Evolutionary conservation across 129 eudicot genomes (phyloP), one percentile per base, ranked within the genome.

Genomic region (Lonicera japonica): DNA sequence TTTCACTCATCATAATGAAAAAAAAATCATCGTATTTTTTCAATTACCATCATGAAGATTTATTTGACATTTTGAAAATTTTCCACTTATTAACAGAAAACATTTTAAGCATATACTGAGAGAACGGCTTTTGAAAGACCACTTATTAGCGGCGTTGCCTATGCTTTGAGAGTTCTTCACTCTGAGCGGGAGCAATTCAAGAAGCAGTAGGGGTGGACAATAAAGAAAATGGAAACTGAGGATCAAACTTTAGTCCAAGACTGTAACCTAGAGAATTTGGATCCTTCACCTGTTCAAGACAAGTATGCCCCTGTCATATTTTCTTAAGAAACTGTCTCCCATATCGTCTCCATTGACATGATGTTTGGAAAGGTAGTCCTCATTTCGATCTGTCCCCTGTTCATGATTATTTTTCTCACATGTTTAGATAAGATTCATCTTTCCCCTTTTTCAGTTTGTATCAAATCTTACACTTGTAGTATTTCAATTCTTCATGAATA

Each of bases 221-320:
- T 92, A 65, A 92, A 79, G 78, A 92, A 74, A 83, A 92, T 92
- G 99, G 95, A 82, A 36, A 73, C 70, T 2, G 96, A 79, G 58
- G 95, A 92, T 41, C 99, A 90, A 70, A 84, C 94, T 25, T 66
- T 84, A 62, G 86, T 76, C 20, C 95, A 90, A 65, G 89, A 90
- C 63, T 82, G 76, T 45, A 78, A 68, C 63, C 95, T 80, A 5
- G 80, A 78, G 55, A 84, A 75, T 41, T 80, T 84, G 58, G 88
- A 80, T 50, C 84, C 99, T 50, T 82, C 99, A 22, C 99, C 96
- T 22, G 65, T 73, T 54, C 82, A 76, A 76, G 96, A 88, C 56
- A 96, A 92, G 77, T 92, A 92, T 85, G 99, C 99, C 19, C 99
- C 99, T 0, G 99, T 92, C 45, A 81, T 92, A 29, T 85, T 92